Base-by-base conservation (phyloP, 2,329 filamentous ascomycete species). In the Monosporascus ibericus region DNA sequence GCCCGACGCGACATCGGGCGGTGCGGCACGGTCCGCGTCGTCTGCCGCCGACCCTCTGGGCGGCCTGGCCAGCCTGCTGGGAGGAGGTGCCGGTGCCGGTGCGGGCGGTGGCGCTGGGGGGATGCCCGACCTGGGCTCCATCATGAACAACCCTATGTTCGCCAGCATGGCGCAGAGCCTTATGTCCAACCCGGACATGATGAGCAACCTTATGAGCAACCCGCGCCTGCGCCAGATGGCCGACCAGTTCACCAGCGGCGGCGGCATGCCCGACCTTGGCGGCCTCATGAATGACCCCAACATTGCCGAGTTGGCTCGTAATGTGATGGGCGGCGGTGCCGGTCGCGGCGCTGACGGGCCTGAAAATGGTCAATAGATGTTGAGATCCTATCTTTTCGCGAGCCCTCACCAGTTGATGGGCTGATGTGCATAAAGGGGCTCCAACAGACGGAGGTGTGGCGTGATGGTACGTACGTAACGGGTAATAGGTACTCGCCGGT, bases 71-170 rank as follows among this genome's bases (percentile, higher is more conserved):
- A 79, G 85, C 64, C 87, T 92, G 85, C 77, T 92, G 59, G 85
- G 85, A 40, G 77, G 77, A 30, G 56, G 55, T 17, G 78, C 73
- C 18, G 82, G 77, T 20, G 85, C 77, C 24, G 84, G 77, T 15
- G 78, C 73, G 25, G 82, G 73, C 9, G 85, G 81, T 5, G 85
- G 80, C 20, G 84, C 76, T 7, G 87, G 87, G 49, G 90, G 89
- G 51, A 94, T 96, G 88, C 91, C 92, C 14, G 92, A 97, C 70
- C 77, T 99, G 24, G 74, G 83, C 58, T 82, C 83, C 58, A 85
- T 99, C 70, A 95, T 97, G 91, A 91, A 78, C 77, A 99, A 97
- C 76, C 94, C 94, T 52, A 97, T 97, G 94, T 95, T 99, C 75
- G 84, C 91, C 48, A 88, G 82, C 74, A 96, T 97, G 91, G 94